Base-by-base conservation (phyloP, 441 rosid genomes). In the Mallotus repandus region DNA sequence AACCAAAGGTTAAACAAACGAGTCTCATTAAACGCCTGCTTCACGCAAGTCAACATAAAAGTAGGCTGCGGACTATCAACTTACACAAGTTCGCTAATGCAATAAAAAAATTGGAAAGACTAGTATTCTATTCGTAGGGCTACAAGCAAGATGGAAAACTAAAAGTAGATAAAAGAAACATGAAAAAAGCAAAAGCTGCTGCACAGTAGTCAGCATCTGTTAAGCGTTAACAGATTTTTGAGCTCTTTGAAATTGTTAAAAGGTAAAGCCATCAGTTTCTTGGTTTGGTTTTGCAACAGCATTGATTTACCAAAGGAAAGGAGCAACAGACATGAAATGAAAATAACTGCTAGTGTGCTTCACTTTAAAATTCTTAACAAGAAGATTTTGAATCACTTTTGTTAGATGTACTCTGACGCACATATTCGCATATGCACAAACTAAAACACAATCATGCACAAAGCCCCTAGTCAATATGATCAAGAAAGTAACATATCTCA, bases 91-190 rank as follows among this genome's bases (percentile, higher is more conserved):
- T 11, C 49, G 6, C 49, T 14, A 19, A 67, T 7, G 12, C 15
- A 45, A 75, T 49, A 48, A 25, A 38, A 22, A 35, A 13, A 7
- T 35, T 35, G 5, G 41, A 32, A 73, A 73, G 50, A 19, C 56
- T 52, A 52, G 14, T 19, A 35, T 21, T 50, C 75, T 21, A 63
- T 41, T 62, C 19, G 25, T 38, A 49, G 38, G 14, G 15, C n/a
- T 52, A 69, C 8, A 63, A 50, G 61, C 55, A 72, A 54, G 63
- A 64, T 14, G 46, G 21, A 55, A 54, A 22, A 14, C 3, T 10
- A 64, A 22, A 55, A 64, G 29, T 16, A 55, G 16, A 19, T 46
- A 48, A 56, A 70, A 65, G 65, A 65, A 63, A 72, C 49, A 8
- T 2, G 25, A 25, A 66, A 22, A 18, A 58, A 50, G 18, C 16